These are phyloP conservation scores for Lindgomyces ingoldianus DNA, from an alignment of 495 filamentous ascomycete genomes.

Conservation along the genomic window DNA sequence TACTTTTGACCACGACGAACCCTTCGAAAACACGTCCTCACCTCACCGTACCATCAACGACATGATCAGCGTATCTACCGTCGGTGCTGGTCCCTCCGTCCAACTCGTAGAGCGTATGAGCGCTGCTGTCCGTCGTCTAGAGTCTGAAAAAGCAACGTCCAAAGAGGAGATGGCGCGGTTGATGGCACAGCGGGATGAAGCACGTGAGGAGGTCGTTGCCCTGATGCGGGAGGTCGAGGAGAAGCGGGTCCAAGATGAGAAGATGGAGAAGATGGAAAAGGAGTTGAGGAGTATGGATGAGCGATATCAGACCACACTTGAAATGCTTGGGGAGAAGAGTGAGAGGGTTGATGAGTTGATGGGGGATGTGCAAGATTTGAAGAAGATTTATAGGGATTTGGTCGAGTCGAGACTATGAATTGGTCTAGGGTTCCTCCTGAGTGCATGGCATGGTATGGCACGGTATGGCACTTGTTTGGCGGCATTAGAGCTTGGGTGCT, in stretches of 20 bases:
- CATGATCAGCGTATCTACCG: conserved; percentile 84
- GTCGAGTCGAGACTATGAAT: conserved; percentile 86
- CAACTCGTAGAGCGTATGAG: conserved; percentile 97
- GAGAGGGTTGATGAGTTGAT: conserved; percentile 88
- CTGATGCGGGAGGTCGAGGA: conserved; percentile 83
- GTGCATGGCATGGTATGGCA: too few species aligned
- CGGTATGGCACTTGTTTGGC: too few species aligned
- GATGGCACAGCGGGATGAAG: conserved; percentile 81
- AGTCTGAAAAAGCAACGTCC: conserved; percentile 82
- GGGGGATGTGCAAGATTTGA: conserved; percentile 87
- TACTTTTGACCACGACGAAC: conserved; percentile 65
- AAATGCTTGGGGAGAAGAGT: conserved; percentile 96
- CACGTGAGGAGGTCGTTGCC: conserved; percentile 82
- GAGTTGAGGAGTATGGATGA: conserved; percentile 64
- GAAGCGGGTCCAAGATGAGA: conserved; percentile 60
- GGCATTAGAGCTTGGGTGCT: not conserved
- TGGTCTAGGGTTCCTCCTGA: conserved; percentile 43
- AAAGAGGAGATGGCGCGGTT: conserved; percentile 83
- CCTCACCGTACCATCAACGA: conserved; percentile 79
- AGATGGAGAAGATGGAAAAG: conserved; percentile 64
- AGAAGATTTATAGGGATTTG: conserved; percentile 91
- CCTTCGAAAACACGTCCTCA: conserved; percentile 64
- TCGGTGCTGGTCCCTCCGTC: conserved; percentile 86
- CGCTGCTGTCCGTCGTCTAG: conserved; percentile 83
- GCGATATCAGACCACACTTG: conserved; percentile 85